phyloP scores from a whole-genome alignment of 257 asterid genomes.

The Mentha longifolia region DNA sequence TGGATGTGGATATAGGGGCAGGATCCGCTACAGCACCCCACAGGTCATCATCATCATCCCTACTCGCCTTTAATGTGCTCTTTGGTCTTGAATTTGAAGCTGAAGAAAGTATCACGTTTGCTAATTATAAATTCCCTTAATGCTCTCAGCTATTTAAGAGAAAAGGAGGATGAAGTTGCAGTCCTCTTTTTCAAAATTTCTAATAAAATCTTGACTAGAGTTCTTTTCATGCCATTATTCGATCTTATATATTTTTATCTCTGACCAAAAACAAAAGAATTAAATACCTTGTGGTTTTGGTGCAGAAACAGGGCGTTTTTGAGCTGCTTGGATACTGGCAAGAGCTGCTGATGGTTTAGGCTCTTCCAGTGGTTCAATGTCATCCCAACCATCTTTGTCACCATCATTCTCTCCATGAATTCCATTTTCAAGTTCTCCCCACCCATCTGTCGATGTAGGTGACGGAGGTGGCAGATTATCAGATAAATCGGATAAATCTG shows the following conservation, averaged over 20 bases:
- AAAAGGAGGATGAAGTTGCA: neutral
- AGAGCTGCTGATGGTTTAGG: slow-evolving; percentile 76
- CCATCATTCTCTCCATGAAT: slow-evolving; percentile 54
- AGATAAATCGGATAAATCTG: slow-evolving; percentile 53
- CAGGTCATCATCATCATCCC: slow-evolving; percentile 61
- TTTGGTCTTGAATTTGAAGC: slow-evolving; percentile 63
- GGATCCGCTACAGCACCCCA: slow-evolving; percentile 55
- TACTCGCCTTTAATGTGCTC: slow-evolving; percentile 49
- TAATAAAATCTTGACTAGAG: slow-evolving; percentile 11
- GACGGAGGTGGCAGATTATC: slow-evolving; percentile 65
- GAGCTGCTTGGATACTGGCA: slow-evolving; percentile 91
- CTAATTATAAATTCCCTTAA: slow-evolving; percentile 17
- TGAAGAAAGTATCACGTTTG: slow-evolving; percentile 43
- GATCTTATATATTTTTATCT: neutral
- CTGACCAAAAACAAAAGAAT: neutral
- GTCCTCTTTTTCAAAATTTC: neutral
- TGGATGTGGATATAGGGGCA: neutral
- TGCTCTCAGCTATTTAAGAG: neutral
- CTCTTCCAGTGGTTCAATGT: slow-evolving; percentile 87
- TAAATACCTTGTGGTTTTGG: slow-evolving; percentile 73
- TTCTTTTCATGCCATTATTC: slow-evolving; percentile 4
- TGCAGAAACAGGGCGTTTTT: slow-evolving; percentile 72
- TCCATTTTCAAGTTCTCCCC: slow-evolving; percentile 95
- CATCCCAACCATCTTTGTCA: slow-evolving; percentile 95
- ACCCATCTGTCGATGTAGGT: slow-evolving; percentile 85